Conservation (phyloP, 306 rosid species). For the Cajanus cajan region DNA sequence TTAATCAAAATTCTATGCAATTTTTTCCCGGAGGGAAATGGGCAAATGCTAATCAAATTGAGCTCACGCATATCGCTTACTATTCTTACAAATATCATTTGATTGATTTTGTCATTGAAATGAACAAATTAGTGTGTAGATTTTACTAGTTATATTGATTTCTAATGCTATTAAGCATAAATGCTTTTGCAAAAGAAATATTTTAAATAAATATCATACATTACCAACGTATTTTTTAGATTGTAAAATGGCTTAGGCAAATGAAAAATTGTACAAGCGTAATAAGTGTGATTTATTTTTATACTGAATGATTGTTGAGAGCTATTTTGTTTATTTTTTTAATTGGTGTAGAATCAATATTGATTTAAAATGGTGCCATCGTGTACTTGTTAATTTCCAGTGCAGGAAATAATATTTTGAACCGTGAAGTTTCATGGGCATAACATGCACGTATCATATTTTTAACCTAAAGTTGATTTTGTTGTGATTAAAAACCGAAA, state of each 20-base stretch:
- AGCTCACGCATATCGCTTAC: background rate
- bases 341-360: background rate
- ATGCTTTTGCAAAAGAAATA: background rate
- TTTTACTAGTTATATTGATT: background rate
- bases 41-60: constrained; percentile 4
- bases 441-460: background rate
- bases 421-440: background rate
- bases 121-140: background rate
- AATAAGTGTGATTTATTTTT: background rate
- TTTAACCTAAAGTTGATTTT: background rate
- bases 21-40: constrained; percentile 12
- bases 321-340: background rate
- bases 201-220: background rate
- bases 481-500: too few species aligned
- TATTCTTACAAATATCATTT: background rate
- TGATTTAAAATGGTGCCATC: background rate
- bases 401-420: background rate
- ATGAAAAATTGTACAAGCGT: background rate
- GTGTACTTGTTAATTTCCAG: background rate
- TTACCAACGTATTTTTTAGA: background rate
- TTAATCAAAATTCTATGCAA: constrained; percentile 27
- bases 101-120: background rate
- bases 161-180: background rate
- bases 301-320: background rate
- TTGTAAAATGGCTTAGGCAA: background rate